These are phyloP conservation scores for Phytophthora nicotianae DNA, from an alignment of 352 stramenopile species.

Conservation along the genomic window DNA sequence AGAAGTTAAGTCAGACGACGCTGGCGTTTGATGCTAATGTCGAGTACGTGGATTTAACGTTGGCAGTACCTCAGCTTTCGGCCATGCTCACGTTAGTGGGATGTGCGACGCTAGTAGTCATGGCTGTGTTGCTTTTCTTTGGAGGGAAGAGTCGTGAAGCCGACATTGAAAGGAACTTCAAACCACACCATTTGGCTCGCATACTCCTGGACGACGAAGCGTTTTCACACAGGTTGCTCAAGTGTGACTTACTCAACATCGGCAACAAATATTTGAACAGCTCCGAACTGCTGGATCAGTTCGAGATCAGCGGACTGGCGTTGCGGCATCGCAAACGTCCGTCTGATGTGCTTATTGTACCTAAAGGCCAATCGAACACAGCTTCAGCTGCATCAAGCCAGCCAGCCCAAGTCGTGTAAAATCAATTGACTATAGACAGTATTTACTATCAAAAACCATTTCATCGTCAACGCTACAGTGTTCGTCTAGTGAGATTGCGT, in stretches of 20 bases:
- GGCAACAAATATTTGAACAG: slow-evolving; percentile 54
- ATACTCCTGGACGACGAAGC: slow-evolving; percentile 44
- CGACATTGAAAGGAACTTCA: slow-evolving; percentile 52
- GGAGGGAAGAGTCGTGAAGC: slow-evolving; percentile 47
- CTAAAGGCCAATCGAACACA: slow-evolving; percentile 32
- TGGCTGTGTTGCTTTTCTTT: slow-evolving; percentile 47
- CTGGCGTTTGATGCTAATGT: slow-evolving; percentile 35
- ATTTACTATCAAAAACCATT: slow-evolving; percentile 13
- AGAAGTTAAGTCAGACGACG: slow-evolving; percentile 29
- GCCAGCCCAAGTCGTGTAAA: slow-evolving; percentile 28
- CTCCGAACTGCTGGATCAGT: slow-evolving; percentile 61
- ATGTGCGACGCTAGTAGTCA: slow-evolving; percentile 40
- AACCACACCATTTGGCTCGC: slow-evolving; percentile 49
- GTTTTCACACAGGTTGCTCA: slow-evolving; percentile 48
- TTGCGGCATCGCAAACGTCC: slow-evolving; percentile 47
- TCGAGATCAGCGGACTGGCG: slow-evolving; percentile 57
- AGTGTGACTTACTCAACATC: slow-evolving; percentile 55
- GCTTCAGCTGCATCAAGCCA: slow-evolving; percentile 29
- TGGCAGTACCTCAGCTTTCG: slow-evolving; percentile 43
- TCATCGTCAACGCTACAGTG: too few relatives aligned
- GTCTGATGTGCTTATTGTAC: slow-evolving; percentile 48
- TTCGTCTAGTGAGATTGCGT: too few relatives aligned
- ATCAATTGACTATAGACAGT: slow-evolving; percentile 36
- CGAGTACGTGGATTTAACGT: slow-evolving; percentile 36
- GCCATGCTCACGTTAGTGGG: slow-evolving; percentile 47